Evolutionary conservation across 192 early-diverging fungal genomes (phyloP), one percentile per base, ranked within the genome.

Genomic region (Phlyctochytrium arcticum): DNA sequence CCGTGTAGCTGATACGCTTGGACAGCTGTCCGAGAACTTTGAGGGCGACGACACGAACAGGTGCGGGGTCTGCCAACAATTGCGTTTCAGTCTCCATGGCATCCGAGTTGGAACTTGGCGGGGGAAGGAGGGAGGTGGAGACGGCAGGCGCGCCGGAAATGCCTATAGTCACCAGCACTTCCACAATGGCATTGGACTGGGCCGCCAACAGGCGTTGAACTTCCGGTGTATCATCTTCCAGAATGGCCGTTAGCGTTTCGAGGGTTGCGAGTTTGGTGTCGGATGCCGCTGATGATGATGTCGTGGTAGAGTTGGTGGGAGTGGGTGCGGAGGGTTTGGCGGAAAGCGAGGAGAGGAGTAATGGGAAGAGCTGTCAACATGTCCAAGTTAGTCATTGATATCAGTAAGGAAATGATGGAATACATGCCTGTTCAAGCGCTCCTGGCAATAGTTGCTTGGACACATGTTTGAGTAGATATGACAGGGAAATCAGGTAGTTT

Each of bases 401-500:
- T n/a, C n/a, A n/a, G 37, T 42, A 42, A 10, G 9, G 37, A 42
- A 10, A 42, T 8, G 9, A 42, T 42, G 9, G 37, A 42, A 42
- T 42, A 8, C n/a, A n/a, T 23, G 89, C 89, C 3, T 80, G 71
- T 33, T 88, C 81, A 6, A 98, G 73, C 19, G 92, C 88, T 24
- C 80, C 87, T 62, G 94, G 74, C 26, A 94, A 66, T 17, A 95
- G 85, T 57, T 87, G 87, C 72, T 91, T 92, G 35, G 92, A 87
- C 47, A 92, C 85, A 69, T 92, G 85, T 33, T 81, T 72, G 29
- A 98, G 78, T 36, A 93, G 69, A 65, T 92, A 82, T 1, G 92
- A 93, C 57, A 98, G 78, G 27, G 88, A 90, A 21, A 93, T 72
- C 27, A 98, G 74, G 60, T 92, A 86, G 60, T 87, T 78, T 37